A percentile compares a stretch with the other conserved stretches of the same genome.
Conservation (phyloP, 768 basidiomycete genomes). For the Pleurotus tuber-regium region DNA sequence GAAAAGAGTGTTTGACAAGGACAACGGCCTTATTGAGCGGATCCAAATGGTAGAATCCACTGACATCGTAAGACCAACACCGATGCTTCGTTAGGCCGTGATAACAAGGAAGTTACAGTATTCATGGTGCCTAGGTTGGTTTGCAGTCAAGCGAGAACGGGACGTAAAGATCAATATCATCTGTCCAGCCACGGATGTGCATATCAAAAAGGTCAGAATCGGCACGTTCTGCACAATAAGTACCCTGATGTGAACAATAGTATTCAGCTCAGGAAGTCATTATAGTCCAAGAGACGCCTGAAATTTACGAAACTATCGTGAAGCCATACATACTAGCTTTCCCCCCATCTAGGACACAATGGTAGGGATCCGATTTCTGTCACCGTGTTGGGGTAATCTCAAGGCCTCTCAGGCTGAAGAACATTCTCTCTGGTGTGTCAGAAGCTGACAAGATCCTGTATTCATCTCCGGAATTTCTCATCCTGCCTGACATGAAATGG, state of each 20-base stretch:
- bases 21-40: conserved; percentile 35
- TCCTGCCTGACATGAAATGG: conserved; percentile 98
- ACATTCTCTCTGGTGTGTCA: conserved; percentile 74
- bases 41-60: conserved; percentile 54
- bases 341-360: conserved; percentile 74
- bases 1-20: conserved; percentile 31
- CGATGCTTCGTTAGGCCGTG: background rate
- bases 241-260: conserved; percentile 30
- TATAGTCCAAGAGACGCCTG: conserved; percentile 84
- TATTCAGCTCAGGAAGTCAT: conserved; percentile 71
- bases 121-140: conserved; percentile 76
- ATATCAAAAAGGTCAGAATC: conserved; percentile 71
- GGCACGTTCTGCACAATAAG: background rate
- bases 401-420: conserved; percentile 63
- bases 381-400: background rate
- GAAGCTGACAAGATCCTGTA: conserved; percentile 75
- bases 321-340: conserved; percentile 78
- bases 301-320: conserved; percentile 67
- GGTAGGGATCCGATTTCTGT: conserved; percentile 41
- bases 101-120: conserved; percentile 48
- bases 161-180: conserved; percentile 86
- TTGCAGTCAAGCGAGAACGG: conserved; percentile 40
- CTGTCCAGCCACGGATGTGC: conserved; percentile 85
- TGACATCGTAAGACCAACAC: conserved; percentile 55
- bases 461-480: conserved; percentile 62